Base-by-base conservation (phyloP, 148 eudicot species). In the Persicaria tinctoria region DNA sequence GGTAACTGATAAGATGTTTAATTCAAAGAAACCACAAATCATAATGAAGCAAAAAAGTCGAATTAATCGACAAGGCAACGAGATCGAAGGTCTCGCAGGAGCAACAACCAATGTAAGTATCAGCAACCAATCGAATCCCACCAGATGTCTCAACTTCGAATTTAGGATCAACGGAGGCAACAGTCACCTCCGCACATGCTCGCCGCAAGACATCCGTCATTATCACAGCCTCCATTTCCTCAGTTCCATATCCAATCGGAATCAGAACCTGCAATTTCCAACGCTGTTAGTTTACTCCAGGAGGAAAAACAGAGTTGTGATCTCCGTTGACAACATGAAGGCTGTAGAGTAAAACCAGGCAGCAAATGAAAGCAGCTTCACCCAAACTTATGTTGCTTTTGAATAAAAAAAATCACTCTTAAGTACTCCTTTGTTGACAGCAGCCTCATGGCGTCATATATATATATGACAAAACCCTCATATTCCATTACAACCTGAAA, bases 151-250 rank as follows among this genome's bases (percentile, higher is more conserved):
- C 86, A 46, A 94, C 84, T 82, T 90, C 89, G 51, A 92, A 87
- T 83, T 89, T 27, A 17, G 87, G 82, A 84, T 94, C 97, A 44
- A 94, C 97, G 3, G 98, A 94, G 1, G 97, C 98, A 48, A 94
- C 80, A 9, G 92, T 86, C 71, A 94, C 98, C 56, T 80, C 77
- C 4, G 97, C 96, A 66, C 98, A 97, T 63, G 97, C 96, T 79
- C 86, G 82, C 38, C 97, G 90, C 76, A 94, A 81, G 56, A 90
- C 88, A 75, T 84, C 88, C 78, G 87, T 78, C 86, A 92, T 18
- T 73, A 91, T 85, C 79, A 90, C 93, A 20, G 96, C 96, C 77
- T 94, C 98, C 89, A 94, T 90, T 85, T 87, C 98, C 83, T 94
- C 98, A 13, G 97, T 90, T 48, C 98, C 97, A 80, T 86, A 87